Conservation (phyloP, 257 asterid species). For the Anisodus acutangulus region DNA sequence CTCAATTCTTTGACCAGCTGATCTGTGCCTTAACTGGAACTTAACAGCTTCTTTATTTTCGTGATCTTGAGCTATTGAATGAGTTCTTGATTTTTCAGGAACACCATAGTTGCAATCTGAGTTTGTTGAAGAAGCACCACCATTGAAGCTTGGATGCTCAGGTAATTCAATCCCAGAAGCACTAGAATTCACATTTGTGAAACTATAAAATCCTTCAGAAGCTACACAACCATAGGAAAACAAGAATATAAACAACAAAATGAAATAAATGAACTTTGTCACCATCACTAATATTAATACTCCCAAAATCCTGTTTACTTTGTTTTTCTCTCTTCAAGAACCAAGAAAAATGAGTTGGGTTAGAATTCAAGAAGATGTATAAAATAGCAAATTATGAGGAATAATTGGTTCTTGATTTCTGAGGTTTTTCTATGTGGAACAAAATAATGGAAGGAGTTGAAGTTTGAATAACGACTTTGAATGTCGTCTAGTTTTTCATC, state of each 20-base stretch:
- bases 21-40: slow-evolving; percentile 65
- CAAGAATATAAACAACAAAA: slow-evolving; percentile 41
- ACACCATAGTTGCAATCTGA: slow-evolving; percentile 45
- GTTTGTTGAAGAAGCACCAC: slow-evolving; percentile 41
- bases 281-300: slow-evolving; percentile 1
- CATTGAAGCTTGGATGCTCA: slow-evolving; percentile 46
- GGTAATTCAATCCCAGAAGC: slow-evolving; percentile 53
- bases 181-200: slow-evolving; percentile 40
- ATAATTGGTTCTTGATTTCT: background rate
- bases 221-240: slow-evolving; percentile 40
- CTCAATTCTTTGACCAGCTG: slow-evolving; percentile 38
- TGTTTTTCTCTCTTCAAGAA: background rate
- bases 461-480: slow-evolving; percentile 32
- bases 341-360: background rate
- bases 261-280: slow-evolving; percentile 22
- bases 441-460: background rate
- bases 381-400: background rate
- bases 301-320: background rate
- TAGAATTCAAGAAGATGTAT: background rate
- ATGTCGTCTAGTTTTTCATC: background rate
- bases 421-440: background rate
- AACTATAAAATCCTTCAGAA: slow-evolving; percentile 33
- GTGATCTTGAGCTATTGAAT: slow-evolving; percentile 29
- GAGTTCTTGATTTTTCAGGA: slow-evolving; percentile 24
- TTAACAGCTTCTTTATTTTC: slow-evolving; percentile 48